Conservation (phyloP, 495 filamentous ascomycete genomes). For the Penicillium canariense region DNA sequence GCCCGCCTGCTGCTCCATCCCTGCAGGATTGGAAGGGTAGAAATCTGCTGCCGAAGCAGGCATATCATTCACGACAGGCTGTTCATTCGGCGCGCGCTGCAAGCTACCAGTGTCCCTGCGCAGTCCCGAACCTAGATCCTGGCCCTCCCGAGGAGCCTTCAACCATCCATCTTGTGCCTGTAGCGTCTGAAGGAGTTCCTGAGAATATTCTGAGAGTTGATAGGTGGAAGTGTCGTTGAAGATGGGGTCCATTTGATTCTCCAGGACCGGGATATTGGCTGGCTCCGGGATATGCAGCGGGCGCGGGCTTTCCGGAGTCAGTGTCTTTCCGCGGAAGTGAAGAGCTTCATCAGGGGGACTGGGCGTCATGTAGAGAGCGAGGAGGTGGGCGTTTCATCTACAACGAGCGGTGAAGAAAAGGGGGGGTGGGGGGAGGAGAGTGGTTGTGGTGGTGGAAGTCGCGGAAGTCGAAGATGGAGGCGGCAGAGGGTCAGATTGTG, state of each 20-base stretch:
- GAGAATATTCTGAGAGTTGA: slow-evolving; percentile 27
- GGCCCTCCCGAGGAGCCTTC: slow-evolving; percentile 13
- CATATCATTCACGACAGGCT: slow-evolving; percentile 21
- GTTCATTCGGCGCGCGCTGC: slow-evolving; percentile 15
- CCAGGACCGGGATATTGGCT: slow-evolving; percentile 66
- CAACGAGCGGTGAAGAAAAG: slow-evolving; percentile 18
- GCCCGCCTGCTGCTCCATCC: slow-evolving; percentile 1
- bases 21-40: slow-evolving; percentile 34
- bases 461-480: not conserved
- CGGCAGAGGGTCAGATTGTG: slow-evolving; percentile 6
- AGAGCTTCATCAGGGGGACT: slow-evolving; percentile 61
- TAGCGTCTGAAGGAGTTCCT: slow-evolving; percentile 7
- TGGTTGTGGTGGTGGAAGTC: not conserved
- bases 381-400: slow-evolving; percentile 43
- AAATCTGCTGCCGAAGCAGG: slow-evolving; percentile 21
- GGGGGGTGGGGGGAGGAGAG: slow-evolving; percentile 9
- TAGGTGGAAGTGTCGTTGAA: slow-evolving; percentile 67
- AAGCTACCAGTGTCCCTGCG: slow-evolving; percentile 25
- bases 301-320: slow-evolving; percentile 71
- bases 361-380: slow-evolving; percentile 58
- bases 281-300: slow-evolving; percentile 68
- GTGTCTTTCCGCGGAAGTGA: slow-evolving; percentile 63
- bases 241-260: slow-evolving; percentile 69
- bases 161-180: slow-evolving; percentile 24
- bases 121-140: slow-evolving; percentile 19